Evolutionary conservation across 768 basidiomycete genomes (phyloP), one percentile per base, ranked within the genome.

Genomic region (Rhodotorula paludigena): DNA sequence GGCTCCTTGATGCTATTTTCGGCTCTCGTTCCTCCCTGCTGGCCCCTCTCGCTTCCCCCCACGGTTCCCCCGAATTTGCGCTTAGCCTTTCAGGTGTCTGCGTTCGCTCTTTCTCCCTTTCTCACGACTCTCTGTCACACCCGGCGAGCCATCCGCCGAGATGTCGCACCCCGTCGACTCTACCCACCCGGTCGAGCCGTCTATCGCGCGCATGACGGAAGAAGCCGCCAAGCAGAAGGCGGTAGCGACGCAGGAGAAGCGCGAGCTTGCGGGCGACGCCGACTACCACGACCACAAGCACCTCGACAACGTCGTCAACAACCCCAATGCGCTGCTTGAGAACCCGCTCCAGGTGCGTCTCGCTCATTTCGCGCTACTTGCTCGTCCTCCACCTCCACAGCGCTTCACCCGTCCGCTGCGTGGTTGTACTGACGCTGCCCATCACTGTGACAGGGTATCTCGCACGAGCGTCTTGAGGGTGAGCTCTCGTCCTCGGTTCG

Each of bases 281-380:
- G 61, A 38, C 44, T 52, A 23, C 39, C 1, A 42, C 25, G 44
- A 47, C 21, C 15, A 16, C 18, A 48, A 49, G 21, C 57, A 63
- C 39, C 44, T 63, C 48, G 48, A 54, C 44, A 60, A 58, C 56
- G 20, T 51, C 16, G 5, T 23, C 12, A 15, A 3, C 5, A 60
- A 63, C 38, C 20, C 41, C 45, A 68, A 68, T 20, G 65, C 63
- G 0, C 47, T 42, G 32, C 63, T 87, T 69, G 77, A 82, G 44
- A 87, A 87, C 74, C 86, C 85, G 10, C 78, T 88, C 42, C 74
- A 77, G 45, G 66, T 55, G 66, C 20, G 62, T 57, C 35, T 28
- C 36, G 3, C 53, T n/a, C 47, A 18, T 49, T 6, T 39, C 32
- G 36, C n/a, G n/a, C n/a, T n/a, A n/a, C n/a, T n/a, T n/a, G 20